Percentiles rank a stretch among this genome's conserved stretches.
Evolutionary conservation across 306 rosid species (phyloP).

Genomic region (Cicer yamashitae): DNA sequence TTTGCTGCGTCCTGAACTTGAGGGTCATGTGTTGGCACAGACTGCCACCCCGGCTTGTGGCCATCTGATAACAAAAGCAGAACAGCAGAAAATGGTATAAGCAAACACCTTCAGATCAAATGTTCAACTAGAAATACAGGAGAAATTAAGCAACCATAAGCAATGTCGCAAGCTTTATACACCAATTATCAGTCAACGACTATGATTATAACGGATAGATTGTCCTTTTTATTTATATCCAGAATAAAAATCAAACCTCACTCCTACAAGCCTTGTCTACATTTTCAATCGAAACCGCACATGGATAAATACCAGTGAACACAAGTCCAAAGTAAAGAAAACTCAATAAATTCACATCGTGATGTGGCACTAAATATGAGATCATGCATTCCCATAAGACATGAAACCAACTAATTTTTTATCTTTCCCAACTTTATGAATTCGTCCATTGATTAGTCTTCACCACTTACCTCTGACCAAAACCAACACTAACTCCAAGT

Average conservation of each 20-base stretch:
- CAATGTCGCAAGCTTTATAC: background rate
- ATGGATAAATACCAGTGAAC: background rate
- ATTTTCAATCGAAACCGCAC: conserved; percentile 5
- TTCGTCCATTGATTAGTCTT: conserved; percentile 11
- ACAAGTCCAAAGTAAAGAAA: background rate
- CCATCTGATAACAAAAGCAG: conserved; percentile 54
- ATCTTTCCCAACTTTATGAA: background rate
- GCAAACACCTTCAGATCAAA: conserved; percentile 15
- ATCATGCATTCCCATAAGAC: background rate
- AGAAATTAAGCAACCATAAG: conserved; percentile 14
- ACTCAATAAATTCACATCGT: background rate
- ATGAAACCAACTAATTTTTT: conserved; percentile 5
- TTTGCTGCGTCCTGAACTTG: conserved; percentile 83
- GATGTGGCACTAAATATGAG: background rate
- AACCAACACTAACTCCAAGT: conserved; percentile 12
- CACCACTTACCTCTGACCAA: conserved; percentile 13
- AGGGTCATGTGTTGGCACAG: conserved; percentile 73
- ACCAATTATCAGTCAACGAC: conserved; percentile 1
- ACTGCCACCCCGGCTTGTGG: conserved; percentile 64
- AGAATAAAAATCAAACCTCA: background rate
- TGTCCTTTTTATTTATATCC: conserved; percentile 13
- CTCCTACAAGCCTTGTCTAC: conserved; percentile 23
- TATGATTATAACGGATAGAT: background rate
- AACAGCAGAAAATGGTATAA: conserved; percentile 29
- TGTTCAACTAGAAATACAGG: conserved; percentile 18